phyloP scores from a whole-genome alignment of 1,284 basidiomycete species.

The Puccinia hordei region DNA sequence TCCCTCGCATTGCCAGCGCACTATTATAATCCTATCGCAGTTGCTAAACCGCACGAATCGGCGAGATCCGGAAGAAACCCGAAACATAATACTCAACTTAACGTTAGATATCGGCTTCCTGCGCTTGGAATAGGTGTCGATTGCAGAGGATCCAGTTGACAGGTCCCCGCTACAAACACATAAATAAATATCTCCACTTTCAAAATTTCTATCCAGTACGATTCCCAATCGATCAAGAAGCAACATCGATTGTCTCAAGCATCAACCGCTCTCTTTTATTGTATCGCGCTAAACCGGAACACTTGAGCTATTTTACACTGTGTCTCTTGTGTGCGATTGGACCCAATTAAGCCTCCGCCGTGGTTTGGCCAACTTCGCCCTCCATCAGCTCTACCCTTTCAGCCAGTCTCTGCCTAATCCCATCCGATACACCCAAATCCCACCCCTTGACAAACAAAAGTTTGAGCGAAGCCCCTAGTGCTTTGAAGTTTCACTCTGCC shows the following conservation, averaged over 20 bases:
- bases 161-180: no score
- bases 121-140: neutral
- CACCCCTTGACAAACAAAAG: neutral
- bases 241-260: neutral
- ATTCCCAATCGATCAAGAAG: no score
- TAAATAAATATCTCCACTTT: no score
- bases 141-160: neutral
- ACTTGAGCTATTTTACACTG: neutral
- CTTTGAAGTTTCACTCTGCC: slow-evolving; percentile 4
- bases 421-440: no score
- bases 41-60: neutral
- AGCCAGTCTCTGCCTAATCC: no score
- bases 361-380: neutral
- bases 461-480: neutral
- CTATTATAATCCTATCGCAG: neutral
- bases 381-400: no score
- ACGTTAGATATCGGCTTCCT: neutral
- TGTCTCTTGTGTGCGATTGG: neutral
- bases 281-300: neutral
- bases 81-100: no score
- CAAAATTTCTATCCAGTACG: no score
- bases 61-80: neutral
- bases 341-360: neutral
- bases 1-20: neutral
- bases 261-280: neutral